Evolutionary conservation across 106 monocot genomes (phyloP).

Genomic region (Iris macrosiphon): DNA sequence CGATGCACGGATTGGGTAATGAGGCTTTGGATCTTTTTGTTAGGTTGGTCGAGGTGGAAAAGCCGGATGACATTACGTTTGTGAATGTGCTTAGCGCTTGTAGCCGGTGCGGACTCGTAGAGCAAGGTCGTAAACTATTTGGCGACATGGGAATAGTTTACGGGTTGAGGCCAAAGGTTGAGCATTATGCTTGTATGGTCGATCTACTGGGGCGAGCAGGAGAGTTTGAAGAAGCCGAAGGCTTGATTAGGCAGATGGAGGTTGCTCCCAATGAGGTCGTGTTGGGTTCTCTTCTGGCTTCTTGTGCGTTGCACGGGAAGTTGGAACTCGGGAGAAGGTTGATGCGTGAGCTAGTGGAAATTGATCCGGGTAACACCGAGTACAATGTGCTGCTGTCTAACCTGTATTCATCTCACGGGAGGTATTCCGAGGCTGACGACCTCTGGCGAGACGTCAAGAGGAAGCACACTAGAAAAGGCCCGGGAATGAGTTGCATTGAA

Average conservation of each 20-base stretch:
- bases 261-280: conserved; percentile 60
- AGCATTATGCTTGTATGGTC: conserved; percentile 72
- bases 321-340: conserved; percentile 26
- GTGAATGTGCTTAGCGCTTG: conserved; percentile 56
- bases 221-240: conserved; percentile 47
- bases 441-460: conserved; percentile 29
- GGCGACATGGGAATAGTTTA: conserved; percentile 13
- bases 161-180: conserved; percentile 35
- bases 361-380: conserved; percentile 32
- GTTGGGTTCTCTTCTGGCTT: conserved; percentile 61
- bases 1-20: conserved; percentile 48
- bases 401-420: conserved; percentile 23
- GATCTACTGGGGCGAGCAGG: conserved; percentile 69
- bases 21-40: conserved; percentile 31
- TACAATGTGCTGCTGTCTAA: conserved; percentile 55
- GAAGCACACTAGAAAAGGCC: conserved; percentile 25
- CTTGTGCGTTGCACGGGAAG: conserved; percentile 43
- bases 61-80: conserved; percentile 66
- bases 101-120: conserved; percentile 48
- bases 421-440: conserved; percentile 22
- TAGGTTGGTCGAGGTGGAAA: conserved; percentile 25
- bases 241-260: conserved; percentile 45
- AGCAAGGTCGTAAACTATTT: conserved; percentile 38
- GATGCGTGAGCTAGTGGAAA: conserved; percentile 32
- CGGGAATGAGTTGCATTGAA: conserved; percentile 57